A percentile compares a stretch with the other conserved stretches of the same genome.
Evolutionary conservation across 345 rosid species (phyloP).

Genomic region (Tarenaya hassleriana): DNA sequence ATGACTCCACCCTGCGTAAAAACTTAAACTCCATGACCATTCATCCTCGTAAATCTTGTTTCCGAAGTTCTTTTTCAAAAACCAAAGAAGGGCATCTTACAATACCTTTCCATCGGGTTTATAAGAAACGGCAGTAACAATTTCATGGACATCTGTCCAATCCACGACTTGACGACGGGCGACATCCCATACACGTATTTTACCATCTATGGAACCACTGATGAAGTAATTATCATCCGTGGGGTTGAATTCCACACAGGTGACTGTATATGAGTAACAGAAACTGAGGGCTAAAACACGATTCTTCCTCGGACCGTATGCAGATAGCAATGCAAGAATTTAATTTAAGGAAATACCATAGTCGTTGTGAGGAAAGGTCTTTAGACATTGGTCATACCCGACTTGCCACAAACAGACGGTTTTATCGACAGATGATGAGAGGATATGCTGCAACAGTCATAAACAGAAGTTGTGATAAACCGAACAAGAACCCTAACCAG

Average conservation of each 20-base stretch:
- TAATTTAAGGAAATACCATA: conserved; percentile 26
- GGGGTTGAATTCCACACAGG: conserved; percentile 47
- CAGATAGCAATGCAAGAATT: background rate
- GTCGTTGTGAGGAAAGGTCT: conserved; percentile 36
- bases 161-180: conserved; percentile 38
- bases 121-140: conserved; percentile 41
- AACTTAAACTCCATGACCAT: background rate
- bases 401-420: conserved; percentile 54
- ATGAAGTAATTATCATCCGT: conserved; percentile 44
- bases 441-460: conserved; percentile 25
- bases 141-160: conserved; percentile 38
- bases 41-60: no score
- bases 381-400: conserved; percentile 34
- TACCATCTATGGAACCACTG: conserved; percentile 60
- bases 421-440: conserved; percentile 49
- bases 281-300: no score
- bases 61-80: background rate
- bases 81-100: conserved; percentile 1
- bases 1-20: conserved; percentile 29
- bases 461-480: conserved; percentile 15
- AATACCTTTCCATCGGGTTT: conserved; percentile 45
- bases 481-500: background rate
- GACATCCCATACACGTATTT: conserved; percentile 37
- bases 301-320: background rate
- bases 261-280: conserved; percentile 29